Percentiles rank a stretch among this genome's conserved stretches.
These are phyloP conservation scores for Russula dissimulans DNA, from an alignment of 768 basidiomycete species.

Conservation along the genomic window DNA sequence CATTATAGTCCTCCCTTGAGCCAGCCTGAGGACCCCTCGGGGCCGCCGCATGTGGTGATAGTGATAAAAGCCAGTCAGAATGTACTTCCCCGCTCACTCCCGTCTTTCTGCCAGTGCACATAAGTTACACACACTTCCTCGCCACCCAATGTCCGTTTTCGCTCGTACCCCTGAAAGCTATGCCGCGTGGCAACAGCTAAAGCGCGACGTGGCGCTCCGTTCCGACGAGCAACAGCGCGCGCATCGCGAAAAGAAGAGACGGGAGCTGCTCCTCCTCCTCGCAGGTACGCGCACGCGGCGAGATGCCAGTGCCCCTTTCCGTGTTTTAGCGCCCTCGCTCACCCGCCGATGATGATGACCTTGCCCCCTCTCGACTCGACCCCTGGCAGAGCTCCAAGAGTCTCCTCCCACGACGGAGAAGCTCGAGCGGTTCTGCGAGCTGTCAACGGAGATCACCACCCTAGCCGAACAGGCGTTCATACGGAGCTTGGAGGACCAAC, in stretches of 20 bases:
- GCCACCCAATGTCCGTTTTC: neutral
- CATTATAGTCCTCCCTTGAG: too few species aligned
- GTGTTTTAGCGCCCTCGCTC: too few species aligned
- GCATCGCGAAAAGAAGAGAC: too few species aligned
- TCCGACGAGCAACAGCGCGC: neutral
- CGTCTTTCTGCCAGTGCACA: too few species aligned
- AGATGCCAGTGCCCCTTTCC: too few species aligned
- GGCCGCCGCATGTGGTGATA: too few species aligned
- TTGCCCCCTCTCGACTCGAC: too few species aligned
- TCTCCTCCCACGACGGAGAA: neutral
- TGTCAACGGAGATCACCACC: neutral
- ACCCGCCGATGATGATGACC: too few species aligned
- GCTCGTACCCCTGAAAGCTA: conserved; percentile 3
- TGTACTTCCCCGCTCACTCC: too few species aligned
- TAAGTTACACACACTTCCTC: too few species aligned
- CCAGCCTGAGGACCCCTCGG: too few species aligned
- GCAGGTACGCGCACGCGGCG: neutral
- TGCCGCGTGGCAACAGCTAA: conserved; percentile 5
- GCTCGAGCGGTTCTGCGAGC: neutral
- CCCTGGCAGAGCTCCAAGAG: neutral
- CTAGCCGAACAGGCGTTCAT: neutral
- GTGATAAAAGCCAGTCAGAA: too few species aligned
- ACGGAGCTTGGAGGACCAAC: neutral
- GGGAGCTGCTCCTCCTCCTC: neutral
- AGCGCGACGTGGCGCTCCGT: neutral